phyloP scores from a whole-genome alignment of 805 yeast genomes.

The Blastobotrys parvus region DNA sequence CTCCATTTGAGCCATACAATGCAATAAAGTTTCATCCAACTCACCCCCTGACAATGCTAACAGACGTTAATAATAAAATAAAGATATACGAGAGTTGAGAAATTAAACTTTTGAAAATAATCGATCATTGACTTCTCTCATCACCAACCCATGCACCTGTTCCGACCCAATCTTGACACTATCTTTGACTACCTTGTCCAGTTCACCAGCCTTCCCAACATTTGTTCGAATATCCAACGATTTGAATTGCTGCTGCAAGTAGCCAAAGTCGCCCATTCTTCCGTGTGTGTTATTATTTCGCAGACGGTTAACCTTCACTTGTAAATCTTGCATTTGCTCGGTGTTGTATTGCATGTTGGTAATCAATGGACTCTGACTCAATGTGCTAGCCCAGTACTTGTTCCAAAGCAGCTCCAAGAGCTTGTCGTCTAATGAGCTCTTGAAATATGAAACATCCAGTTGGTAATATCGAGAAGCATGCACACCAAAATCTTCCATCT shows the following conservation, averaged over 20 bases:
- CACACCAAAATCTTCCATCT: conserved; percentile 57
- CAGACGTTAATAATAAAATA: too few relatives aligned
- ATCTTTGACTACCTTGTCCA: conserved; percentile 13
- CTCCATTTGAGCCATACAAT: too few relatives aligned
- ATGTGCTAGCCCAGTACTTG: conserved; percentile 39
- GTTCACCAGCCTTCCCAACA: conserved; percentile 8
- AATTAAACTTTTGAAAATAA: conserved; percentile 10
- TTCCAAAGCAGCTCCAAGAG: conserved; percentile 38
- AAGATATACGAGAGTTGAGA: too few relatives aligned
- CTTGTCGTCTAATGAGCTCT: conserved; percentile 41
- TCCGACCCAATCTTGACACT: conserved; percentile 17
- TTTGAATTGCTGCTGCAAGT: conserved; percentile 1
- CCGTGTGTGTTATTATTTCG: conserved; percentile 6
- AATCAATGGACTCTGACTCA: conserved; percentile 26
- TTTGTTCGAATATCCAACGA: conserved; percentile 8
- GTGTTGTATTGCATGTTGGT: conserved; percentile 22
- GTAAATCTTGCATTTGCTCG: conserved; percentile 23
- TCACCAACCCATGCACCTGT: conserved; percentile 21
- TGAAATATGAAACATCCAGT: conserved; percentile 52
- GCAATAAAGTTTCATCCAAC: too few relatives aligned
- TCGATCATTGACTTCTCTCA: conserved; percentile 16
- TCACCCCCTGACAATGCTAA: too few relatives aligned
- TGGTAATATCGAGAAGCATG: conserved; percentile 65
- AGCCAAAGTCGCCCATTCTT: conserved; percentile 1
- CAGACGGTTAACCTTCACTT: conserved; percentile 18